These are phyloP conservation scores for Pachysolen tannophilus DNA, from an alignment of 805 yeast genomes.

Conservation along the genomic window DNA sequence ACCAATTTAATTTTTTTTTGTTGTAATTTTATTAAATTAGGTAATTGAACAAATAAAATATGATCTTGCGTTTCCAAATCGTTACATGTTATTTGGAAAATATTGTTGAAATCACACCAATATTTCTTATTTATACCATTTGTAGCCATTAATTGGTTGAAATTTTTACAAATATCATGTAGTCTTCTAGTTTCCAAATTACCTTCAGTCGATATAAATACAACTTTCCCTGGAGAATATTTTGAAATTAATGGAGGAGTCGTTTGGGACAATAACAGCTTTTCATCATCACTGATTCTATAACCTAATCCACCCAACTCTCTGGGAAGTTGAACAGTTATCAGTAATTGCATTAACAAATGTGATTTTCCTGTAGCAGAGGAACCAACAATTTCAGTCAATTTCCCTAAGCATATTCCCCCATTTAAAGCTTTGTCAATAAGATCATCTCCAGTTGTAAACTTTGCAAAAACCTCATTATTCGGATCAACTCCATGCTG, in stretches of 20 bases:
- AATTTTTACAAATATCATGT: constrained; percentile 30
- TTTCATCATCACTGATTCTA: constrained; percentile 11
- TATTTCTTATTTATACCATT: constrained; percentile 23
- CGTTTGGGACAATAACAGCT: constrained; percentile 2
- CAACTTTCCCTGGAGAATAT: constrained; percentile 28
- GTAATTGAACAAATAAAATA: constrained; percentile 61
- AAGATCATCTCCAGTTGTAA: constrained; percentile 45
- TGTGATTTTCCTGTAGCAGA: constrained; percentile 87
- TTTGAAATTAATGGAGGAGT: background rate
- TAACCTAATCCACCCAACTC: constrained; percentile 39
- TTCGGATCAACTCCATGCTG: constrained; percentile 2
- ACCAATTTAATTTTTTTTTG: constrained; percentile 40
- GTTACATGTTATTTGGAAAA: constrained; percentile 49
- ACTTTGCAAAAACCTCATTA: constrained; percentile 13
- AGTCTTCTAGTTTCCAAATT: constrained; percentile 61
- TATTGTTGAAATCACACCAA: constrained; percentile 27
- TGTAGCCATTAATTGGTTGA: constrained; percentile 21
- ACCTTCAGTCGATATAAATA: constrained; percentile 77
- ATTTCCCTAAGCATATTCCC: constrained; percentile 45
- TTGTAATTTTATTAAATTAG: constrained; percentile 37
- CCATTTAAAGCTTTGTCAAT: constrained; percentile 44
- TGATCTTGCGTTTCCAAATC: constrained; percentile 73
- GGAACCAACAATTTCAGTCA: constrained; percentile 78
- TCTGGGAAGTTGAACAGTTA: constrained; percentile 45
- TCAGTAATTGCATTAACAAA: constrained; percentile 56